A percentile compares a stretch with the other conserved stretches of the same genome.
Conservation (phyloP, 305 asterid genomes). For the Andrographis paniculata region DNA sequence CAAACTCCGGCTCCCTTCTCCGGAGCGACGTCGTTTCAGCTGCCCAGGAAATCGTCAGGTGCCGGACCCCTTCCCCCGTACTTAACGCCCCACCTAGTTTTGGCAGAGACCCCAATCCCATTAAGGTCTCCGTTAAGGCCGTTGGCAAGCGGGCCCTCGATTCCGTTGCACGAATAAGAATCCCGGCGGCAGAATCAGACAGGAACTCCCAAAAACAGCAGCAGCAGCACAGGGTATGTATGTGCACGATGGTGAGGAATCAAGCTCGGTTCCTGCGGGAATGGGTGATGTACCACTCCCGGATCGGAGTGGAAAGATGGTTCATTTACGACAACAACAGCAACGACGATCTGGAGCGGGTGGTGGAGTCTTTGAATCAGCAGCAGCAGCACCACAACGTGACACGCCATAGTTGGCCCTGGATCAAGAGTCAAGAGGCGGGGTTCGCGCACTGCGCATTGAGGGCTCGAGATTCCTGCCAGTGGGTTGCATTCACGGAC, state of each 20-base stretch:
- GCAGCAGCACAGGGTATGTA: constrained; percentile 27
- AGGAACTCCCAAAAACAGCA: no score
- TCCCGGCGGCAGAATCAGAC: neutral
- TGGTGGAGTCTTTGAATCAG: constrained; percentile 20
- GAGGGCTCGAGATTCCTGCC: neutral
- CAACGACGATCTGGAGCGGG: constrained; percentile 25
- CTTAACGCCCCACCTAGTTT: neutral
- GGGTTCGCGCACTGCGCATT: neutral
- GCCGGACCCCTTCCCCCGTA: neutral
- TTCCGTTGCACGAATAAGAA: neutral
- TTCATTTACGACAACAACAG: constrained; percentile 49
- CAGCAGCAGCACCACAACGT: neutral
- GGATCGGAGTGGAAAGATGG: constrained; percentile 45
- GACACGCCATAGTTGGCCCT: neutral
- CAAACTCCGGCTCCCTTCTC: neutral
- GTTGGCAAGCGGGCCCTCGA: neutral
- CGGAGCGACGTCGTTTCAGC: neutral
- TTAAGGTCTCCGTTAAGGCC: neutral
- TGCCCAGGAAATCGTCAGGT: neutral
- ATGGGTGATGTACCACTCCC: constrained; percentile 44
- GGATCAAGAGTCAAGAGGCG: constrained; percentile 1
- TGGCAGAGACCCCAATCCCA: neutral
- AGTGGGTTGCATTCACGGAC: neutral
- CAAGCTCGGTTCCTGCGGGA: constrained; percentile 40
- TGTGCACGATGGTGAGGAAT: constrained; percentile 49